Conservation (phyloP, 495 filamentous ascomycete species). For the Aspergillus cristatus region DNA sequence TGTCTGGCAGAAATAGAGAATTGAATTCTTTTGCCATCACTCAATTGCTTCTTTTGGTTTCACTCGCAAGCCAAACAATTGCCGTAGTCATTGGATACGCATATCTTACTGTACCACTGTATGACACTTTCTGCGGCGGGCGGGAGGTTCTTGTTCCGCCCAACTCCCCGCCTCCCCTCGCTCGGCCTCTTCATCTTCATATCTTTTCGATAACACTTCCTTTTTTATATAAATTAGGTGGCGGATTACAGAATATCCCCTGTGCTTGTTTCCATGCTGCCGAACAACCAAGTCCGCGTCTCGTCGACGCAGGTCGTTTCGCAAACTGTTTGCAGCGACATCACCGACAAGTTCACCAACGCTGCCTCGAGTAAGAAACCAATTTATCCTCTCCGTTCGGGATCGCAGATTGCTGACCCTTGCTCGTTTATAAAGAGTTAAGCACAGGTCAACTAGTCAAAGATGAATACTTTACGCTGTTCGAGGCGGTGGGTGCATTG, state of each 20-base stretch:
- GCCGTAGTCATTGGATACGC: background rate
- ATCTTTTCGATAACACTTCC: conserved; percentile 1
- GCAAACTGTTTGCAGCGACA: conserved; percentile 55
- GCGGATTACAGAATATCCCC: conserved; percentile 20
- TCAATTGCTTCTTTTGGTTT: conserved; percentile 7
- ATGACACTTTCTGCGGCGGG: conserved; percentile 1
- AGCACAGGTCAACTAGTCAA: conserved; percentile 76
- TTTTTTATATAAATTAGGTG: conserved; percentile 10
- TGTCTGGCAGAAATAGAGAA: conserved; percentile 21
- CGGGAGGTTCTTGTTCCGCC: conserved; percentile 17
- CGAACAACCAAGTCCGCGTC: conserved; percentile 28
- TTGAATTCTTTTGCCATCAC: conserved; percentile 9
- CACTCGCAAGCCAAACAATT: no score
- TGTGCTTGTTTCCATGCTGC: conserved; percentile 30
- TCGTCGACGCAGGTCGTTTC: conserved; percentile 27
- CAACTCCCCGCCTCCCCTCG: conserved; percentile 14
- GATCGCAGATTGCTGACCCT: no score
- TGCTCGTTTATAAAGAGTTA: conserved; percentile 54
- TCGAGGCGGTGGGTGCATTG: conserved; percentile 87
- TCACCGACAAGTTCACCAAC: conserved; percentile 64
- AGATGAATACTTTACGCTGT: conserved; percentile 87
- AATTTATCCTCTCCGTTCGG: no score
- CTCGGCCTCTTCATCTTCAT: conserved; percentile 6
- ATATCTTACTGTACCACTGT: background rate
- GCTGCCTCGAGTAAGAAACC: conserved; percentile 57